Percentiles rank a stretch among this genome's conserved stretches.
These are phyloP conservation scores for Chytriomyces confervae DNA, from an alignment of 192 early-diverging fungal species.

Conservation along the genomic window DNA sequence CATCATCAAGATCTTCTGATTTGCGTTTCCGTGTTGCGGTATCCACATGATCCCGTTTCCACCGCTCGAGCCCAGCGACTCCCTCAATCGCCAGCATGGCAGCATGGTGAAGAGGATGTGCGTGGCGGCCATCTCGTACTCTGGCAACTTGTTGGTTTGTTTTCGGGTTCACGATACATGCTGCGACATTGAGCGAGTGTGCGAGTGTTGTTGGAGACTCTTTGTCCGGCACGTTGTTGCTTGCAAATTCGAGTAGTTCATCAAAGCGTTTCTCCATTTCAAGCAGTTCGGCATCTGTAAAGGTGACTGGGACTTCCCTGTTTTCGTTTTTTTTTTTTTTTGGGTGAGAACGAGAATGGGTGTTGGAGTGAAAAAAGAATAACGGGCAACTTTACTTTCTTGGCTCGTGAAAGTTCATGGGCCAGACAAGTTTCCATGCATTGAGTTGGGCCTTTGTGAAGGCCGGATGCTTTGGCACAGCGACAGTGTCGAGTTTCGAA, in stretches of 20 bases:
- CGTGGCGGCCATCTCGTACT: conserved; percentile 50
- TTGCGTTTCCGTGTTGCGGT: conserved; percentile 14
- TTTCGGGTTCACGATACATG: conserved; percentile 62
- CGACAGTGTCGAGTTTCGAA: conserved; percentile 26
- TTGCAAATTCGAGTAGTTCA: background rate
- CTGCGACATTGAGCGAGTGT: conserved; percentile 26
- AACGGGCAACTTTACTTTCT: conserved; percentile 3
- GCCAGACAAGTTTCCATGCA: conserved; percentile 82
- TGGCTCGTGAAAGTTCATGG: conserved; percentile 71
- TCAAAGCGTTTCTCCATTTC: conserved; percentile 31
- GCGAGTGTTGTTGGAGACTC: background rate
- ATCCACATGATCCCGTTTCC: conserved; percentile 14
- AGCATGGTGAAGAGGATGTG: conserved; percentile 79
- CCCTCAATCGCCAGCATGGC: conserved; percentile 77
- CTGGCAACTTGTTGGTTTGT: conserved; percentile 55
- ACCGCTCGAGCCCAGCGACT: conserved; percentile 66
- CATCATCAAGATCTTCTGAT: conserved; percentile 18
- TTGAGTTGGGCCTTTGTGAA: conserved; percentile 75
- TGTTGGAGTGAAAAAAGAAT: background rate
- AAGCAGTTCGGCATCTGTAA: conserved; percentile 8
- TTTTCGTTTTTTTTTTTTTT: background rate
- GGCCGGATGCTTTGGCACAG: conserved; percentile 69
- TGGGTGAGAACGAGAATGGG: background rate
- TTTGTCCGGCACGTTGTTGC: too few relatives aligned
- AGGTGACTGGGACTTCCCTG: conserved; percentile 28